phyloP scores from a whole-genome alignment of 1,284 basidiomycete genomes.

The Leccinum pallidistipes region DNA sequence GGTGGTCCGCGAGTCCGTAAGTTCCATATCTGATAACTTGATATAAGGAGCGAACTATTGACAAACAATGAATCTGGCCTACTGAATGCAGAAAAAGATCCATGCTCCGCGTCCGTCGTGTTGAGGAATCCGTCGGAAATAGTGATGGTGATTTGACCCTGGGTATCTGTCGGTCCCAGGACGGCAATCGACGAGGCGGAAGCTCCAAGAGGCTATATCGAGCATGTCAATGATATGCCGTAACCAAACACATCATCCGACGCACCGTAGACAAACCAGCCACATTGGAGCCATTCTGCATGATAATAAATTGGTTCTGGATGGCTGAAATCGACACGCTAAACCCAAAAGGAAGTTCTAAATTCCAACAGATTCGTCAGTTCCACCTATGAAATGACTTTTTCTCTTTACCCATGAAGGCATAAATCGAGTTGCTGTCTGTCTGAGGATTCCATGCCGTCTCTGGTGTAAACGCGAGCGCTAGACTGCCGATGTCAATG shows the following conservation, averaged over 20 bases:
- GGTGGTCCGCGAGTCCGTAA: constrained; percentile 47
- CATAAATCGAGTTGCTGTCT: constrained; percentile 60
- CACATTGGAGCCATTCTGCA: constrained; percentile 49
- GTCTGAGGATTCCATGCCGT: constrained; percentile 60
- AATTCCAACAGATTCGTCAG: constrained; percentile 2
- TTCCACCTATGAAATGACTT: background rate
- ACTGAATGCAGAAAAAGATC: constrained; percentile 61
- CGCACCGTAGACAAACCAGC: constrained; percentile 58
- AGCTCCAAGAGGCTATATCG: constrained; percentile 53
- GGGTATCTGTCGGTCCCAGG: constrained; percentile 54
- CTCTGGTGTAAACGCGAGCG: constrained; percentile 56
- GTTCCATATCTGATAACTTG: constrained; percentile 44
- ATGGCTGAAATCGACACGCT: constrained; percentile 63
- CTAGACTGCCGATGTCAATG: constrained; percentile 66
- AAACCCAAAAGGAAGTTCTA: constrained; percentile 80
- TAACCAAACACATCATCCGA: constrained; percentile 12
- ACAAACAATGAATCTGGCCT: constrained; percentile 19
- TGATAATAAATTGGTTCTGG: constrained; percentile 65
- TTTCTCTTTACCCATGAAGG: constrained; percentile 48
- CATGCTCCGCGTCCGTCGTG: constrained; percentile 51
- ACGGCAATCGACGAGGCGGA: constrained; percentile 57
- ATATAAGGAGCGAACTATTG: constrained; percentile 2
- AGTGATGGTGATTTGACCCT: constrained; percentile 66
- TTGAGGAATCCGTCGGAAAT: constrained; percentile 57
- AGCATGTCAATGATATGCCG: constrained; percentile 15